Conservation (phyloP, 2,329 filamentous ascomycete genomes). For the Verticillium isaacii region DNA sequence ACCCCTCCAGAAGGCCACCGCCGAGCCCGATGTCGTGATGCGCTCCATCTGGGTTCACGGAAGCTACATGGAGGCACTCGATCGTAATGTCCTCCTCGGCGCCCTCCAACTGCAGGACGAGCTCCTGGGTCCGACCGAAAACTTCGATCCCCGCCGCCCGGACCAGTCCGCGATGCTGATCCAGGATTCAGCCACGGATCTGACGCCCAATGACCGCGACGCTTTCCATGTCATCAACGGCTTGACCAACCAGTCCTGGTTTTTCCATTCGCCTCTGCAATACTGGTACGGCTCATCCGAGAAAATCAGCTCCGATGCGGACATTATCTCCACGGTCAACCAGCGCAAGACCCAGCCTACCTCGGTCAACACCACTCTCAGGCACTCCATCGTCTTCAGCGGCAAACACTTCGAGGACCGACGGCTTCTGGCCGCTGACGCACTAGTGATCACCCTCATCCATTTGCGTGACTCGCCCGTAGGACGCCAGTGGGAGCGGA, state of each 20-base stretch:
- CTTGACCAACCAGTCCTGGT: conserved; percentile 62
- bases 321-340: conserved; percentile 68
- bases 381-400: conserved; percentile 76
- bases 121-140: conserved; percentile 56
- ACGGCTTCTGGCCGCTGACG: conserved; percentile 66
- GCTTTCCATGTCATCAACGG: conserved; percentile 55
- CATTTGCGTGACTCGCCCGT: conserved; percentile 62
- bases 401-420: conserved; percentile 71
- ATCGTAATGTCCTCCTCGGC: conserved; percentile 58
- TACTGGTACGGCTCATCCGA: conserved; percentile 70
- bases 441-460: conserved; percentile 72
- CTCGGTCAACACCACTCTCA: conserved; percentile 67
- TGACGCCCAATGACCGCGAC: conserved; percentile 44
- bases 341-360: conserved; percentile 56
- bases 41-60: conserved; percentile 79
- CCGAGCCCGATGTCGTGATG: conserved; percentile 69
- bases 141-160: conserved; percentile 43
- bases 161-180: conserved; percentile 17
- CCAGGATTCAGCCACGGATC: conserved; percentile 22
- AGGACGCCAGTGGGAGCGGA: conserved; percentile 60
- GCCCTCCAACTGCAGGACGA: conserved; percentile 67
- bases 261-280: conserved; percentile 76
- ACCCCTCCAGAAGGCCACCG: conserved; percentile 47
- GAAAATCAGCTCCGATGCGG: conserved; percentile 51
- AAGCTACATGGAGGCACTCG: conserved; percentile 72